phyloP scores from a whole-genome alignment of 352 stramenopile species.

The Pythium apleroticum region DNA sequence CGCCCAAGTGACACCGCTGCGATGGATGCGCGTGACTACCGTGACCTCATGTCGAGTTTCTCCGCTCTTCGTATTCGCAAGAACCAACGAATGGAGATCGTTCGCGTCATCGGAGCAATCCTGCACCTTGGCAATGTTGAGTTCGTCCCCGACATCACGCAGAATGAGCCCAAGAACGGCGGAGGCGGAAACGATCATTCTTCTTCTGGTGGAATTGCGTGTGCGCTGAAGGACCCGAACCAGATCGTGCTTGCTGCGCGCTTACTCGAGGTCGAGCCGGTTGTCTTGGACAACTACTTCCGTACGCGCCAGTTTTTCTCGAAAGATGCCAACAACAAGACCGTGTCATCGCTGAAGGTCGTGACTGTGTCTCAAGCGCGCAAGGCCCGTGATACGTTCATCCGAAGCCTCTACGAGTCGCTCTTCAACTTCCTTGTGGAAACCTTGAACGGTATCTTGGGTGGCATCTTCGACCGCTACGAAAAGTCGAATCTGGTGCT shows the following conservation, averaged over 20 bases:
- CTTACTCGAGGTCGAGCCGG: slow-evolving; percentile 72
- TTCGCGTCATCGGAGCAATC: slow-evolving; percentile 71
- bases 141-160: slow-evolving; percentile 50
- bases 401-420: slow-evolving; percentile 75
- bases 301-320: slow-evolving; percentile 80
- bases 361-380: slow-evolving; percentile 76
- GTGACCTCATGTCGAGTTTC: slow-evolving; percentile 80
- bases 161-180: slow-evolving; percentile 30
- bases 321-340: slow-evolving; percentile 68
- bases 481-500: slow-evolving; percentile 84
- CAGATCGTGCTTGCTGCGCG: slow-evolving; percentile 69
- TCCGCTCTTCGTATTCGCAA: slow-evolving; percentile 77
- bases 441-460: slow-evolving; percentile 77
- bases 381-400: slow-evolving; percentile 74
- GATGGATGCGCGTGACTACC: slow-evolving; percentile 70
- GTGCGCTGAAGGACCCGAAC: slow-evolving; percentile 59
- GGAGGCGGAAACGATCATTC: slow-evolving; percentile 26
- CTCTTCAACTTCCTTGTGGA: slow-evolving; percentile 80
- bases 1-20: slow-evolving; percentile 39
- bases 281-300: slow-evolving; percentile 87
- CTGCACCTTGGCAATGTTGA: slow-evolving; percentile 80
- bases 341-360: slow-evolving; percentile 77
- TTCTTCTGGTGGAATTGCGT: slow-evolving; percentile 35
- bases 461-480: slow-evolving; percentile 81
- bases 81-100: slow-evolving; percentile 79